Percentiles rank a stretch among this genome's conserved stretches.
These are phyloP conservation scores for Aspergillus amoenus DNA, from an alignment of 2,329 filamentous ascomycete genomes.

Conservation along the genomic window DNA sequence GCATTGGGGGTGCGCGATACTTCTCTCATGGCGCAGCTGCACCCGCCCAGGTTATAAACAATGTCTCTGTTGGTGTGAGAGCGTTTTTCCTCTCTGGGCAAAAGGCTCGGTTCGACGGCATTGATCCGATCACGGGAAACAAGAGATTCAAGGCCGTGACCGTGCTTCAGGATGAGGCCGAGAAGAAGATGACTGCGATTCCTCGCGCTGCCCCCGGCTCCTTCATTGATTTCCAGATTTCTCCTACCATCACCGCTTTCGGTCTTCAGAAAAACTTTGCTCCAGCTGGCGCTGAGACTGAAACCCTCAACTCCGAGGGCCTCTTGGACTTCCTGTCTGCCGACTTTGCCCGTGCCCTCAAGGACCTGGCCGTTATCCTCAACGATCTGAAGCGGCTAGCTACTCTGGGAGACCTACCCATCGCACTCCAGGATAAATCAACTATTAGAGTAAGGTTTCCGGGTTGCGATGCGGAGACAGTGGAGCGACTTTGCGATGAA, in stretches of 20 bases:
- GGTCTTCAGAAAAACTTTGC: slow-evolving; percentile 41
- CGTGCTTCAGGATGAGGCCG: slow-evolving; percentile 69
- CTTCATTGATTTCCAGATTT: slow-evolving; percentile 83
- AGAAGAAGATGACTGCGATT: slow-evolving; percentile 63
- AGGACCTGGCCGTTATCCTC: slow-evolving; percentile 76
- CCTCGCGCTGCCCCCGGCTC: slow-evolving; percentile 64
- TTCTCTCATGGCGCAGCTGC: slow-evolving; percentile 86
- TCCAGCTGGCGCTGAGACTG: slow-evolving; percentile 37
- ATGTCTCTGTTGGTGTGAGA: slow-evolving; percentile 89
- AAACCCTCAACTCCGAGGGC: slow-evolving; percentile 75
- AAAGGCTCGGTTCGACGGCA: slow-evolving; percentile 81
- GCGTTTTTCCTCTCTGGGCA: slow-evolving; percentile 91
- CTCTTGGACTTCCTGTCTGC: slow-evolving; percentile 81
- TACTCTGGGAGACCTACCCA: slow-evolving; percentile 76
- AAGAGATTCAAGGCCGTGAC: slow-evolving; percentile 79
- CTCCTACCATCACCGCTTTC: slow-evolving; percentile 85
- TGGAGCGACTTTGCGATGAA: slow-evolving; percentile 82
- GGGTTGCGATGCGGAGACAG: slow-evolving; percentile 79
- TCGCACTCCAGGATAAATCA: slow-evolving; percentile 67
- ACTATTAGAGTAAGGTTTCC: slow-evolving; percentile 82
- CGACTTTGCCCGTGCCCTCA: slow-evolving; percentile 83
- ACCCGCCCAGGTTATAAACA: slow-evolving; percentile 87
- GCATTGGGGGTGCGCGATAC: slow-evolving; percentile 72
- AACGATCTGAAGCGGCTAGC: slow-evolving; percentile 79
- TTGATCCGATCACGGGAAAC: slow-evolving; percentile 66